Evolutionary conservation across 495 filamentous ascomycete genomes (phyloP).

Genomic region (Trichoderma asperelloides): DNA sequence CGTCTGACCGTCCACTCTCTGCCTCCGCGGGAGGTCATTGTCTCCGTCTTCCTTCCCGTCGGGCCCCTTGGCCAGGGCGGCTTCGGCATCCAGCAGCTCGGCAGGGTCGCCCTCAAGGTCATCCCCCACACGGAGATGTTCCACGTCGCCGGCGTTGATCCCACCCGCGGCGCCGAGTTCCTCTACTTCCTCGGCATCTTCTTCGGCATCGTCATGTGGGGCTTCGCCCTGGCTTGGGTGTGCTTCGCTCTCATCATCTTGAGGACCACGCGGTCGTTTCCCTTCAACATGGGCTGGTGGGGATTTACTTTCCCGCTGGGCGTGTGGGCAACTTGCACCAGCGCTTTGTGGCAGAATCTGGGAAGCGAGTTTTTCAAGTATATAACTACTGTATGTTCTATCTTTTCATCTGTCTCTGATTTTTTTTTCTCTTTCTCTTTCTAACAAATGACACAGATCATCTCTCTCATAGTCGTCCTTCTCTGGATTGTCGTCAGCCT

Average conservation of each 20-base stretch:
- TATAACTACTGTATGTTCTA: conserved; percentile 38
- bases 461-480: conserved; percentile 38
- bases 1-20: conserved; percentile 49
- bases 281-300: conserved; percentile 65
- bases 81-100: conserved; percentile 49
- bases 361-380: conserved; percentile 47
- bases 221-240: conserved; percentile 53
- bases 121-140: conserved; percentile 45
- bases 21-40: conserved; percentile 50
- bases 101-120: conserved; percentile 36
- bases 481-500: conserved; percentile 44
- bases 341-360: conserved; percentile 39
- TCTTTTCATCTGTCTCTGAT: background rate
- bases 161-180: conserved; percentile 33
- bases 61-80: conserved; percentile 53
- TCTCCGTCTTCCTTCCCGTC: conserved; percentile 52
- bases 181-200: conserved; percentile 47
- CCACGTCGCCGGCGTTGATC: conserved; percentile 10
- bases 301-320: conserved; percentile 55
- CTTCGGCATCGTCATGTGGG: conserved; percentile 49
- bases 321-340: conserved; percentile 44
- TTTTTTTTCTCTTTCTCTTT: background rate
- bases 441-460: conserved; percentile 22
- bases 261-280: conserved; percentile 34
- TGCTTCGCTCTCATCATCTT: conserved; percentile 46